Conservation (phyloP, 202 grass and related monocot genomes). For the Carex sylvatica region DNA sequence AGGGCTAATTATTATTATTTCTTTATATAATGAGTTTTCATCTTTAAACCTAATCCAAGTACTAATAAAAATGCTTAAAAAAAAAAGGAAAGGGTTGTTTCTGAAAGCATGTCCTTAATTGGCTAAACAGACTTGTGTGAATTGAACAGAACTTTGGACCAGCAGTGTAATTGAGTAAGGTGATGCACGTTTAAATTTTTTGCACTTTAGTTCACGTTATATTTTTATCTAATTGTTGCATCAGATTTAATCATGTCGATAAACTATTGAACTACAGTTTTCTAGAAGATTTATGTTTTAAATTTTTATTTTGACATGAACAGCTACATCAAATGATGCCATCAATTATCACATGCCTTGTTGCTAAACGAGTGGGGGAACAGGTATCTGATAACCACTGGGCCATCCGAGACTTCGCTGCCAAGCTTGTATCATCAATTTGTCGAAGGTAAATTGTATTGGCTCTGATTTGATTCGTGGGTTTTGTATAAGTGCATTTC, state of each 20-base stretch:
- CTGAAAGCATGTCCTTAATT: background rate
- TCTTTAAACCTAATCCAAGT: background rate
- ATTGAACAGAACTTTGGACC: background rate
- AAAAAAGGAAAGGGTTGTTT: too few species aligned
- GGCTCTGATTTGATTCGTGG: background rate
- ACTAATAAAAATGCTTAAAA: background rate
- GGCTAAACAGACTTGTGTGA: background rate
- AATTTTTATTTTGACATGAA: slow-evolving; percentile 27
- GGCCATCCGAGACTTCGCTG: slow-evolving; percentile 85
- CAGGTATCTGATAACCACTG: slow-evolving; percentile 83
- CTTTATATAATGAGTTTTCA: background rate
- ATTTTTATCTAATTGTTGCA: background rate
- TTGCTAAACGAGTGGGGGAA: slow-evolving; percentile 77
- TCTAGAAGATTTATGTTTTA: background rate
- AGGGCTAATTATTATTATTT: background rate
- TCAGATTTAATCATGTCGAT: background rate
- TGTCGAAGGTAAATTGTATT: slow-evolving; percentile 72
- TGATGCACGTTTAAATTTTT: background rate
- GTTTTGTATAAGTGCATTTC: background rate
- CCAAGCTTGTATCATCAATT: slow-evolving; percentile 80
- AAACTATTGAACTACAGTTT: background rate
- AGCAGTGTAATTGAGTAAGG: background rate
- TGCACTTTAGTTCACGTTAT: background rate
- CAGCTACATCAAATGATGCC: slow-evolving; percentile 98
- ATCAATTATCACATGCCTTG: slow-evolving; percentile 76